Percentiles rank a stretch among this genome's conserved stretches.
phyloP scores from a whole-genome alignment of 768 basidiomycete genomes.

The Sporobolomyces roseus region DNA sequence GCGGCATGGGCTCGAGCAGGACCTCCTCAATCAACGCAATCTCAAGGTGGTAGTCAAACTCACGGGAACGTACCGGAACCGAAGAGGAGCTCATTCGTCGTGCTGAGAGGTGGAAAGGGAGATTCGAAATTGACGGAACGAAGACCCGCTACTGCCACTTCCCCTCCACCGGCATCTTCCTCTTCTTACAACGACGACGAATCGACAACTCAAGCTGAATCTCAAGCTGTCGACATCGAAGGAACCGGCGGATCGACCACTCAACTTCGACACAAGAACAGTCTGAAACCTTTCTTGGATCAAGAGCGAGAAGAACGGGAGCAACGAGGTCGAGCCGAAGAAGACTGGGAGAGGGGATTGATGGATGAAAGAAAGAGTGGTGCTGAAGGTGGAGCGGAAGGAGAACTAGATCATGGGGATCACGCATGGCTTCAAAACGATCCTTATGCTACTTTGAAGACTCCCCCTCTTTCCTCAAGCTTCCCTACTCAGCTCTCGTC shows the following conservation, averaged over 20 bases:
- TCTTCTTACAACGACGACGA: background rate
- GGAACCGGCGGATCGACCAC: background rate
- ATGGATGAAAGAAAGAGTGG: slow-evolving; percentile 32
- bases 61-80: slow-evolving; percentile 13
- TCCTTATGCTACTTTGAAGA: slow-evolving; percentile 22
- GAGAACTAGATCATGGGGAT: background rate
- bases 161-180: background rate
- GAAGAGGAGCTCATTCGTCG: slow-evolving; percentile 38
- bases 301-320: slow-evolving; percentile 24
- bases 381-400: slow-evolving; percentile 15
- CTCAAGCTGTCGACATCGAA: background rate
- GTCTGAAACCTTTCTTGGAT: slow-evolving; percentile 39
- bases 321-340: slow-evolving; percentile 5
- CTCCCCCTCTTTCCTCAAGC: slow-evolving; percentile 20
- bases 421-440: slow-evolving; percentile 24
- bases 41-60: background rate
- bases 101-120: slow-evolving; percentile 34
- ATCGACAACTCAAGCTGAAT: background rate
- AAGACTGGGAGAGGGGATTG: slow-evolving; percentile 39
- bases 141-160: background rate
- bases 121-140: slow-evolving; percentile 36
- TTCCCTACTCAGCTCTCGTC: slow-evolving; percentile 33
- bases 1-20: slow-evolving; percentile 5
- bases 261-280: slow-evolving; percentile 34
- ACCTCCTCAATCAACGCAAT: background rate